phyloP scores from a whole-genome alignment of 2,329 filamentous ascomycete genomes.

The Botryotinia calthae region DNA sequence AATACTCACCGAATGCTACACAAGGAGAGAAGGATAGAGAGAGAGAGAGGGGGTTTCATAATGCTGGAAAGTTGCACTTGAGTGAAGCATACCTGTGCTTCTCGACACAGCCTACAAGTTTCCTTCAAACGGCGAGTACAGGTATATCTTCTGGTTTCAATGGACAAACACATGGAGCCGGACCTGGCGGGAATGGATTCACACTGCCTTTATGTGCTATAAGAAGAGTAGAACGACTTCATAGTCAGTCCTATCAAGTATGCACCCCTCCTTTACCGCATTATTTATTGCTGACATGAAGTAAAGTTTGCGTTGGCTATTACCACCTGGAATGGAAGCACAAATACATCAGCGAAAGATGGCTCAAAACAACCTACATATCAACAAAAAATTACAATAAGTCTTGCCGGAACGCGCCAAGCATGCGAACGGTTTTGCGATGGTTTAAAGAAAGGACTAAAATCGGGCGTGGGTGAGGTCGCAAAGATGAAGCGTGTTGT shows the following conservation, averaged over 20 bases:
- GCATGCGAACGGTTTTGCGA: slow-evolving; percentile 96
- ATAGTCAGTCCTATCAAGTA: slow-evolving; percentile 82
- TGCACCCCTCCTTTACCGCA: slow-evolving; percentile 20
- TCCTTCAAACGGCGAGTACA: slow-evolving; percentile 74
- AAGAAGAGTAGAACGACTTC: slow-evolving; percentile 84
- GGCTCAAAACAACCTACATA: slow-evolving; percentile 44
- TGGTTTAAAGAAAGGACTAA: slow-evolving; percentile 83
- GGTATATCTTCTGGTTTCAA: slow-evolving; percentile 81
- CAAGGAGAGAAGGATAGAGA: slow-evolving; percentile 68
- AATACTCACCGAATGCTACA: slow-evolving; percentile 52
- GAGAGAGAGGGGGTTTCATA: slow-evolving; percentile 73
- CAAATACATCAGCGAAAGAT: slow-evolving; percentile 46
- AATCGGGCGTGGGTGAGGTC: slow-evolving; percentile 84
- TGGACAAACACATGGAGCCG: slow-evolving; percentile 87
- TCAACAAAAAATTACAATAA: slow-evolving; percentile 86
- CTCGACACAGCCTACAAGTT: slow-evolving; percentile 88
- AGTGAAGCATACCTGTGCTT: slow-evolving; percentile 96
- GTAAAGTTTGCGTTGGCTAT: slow-evolving; percentile 81
- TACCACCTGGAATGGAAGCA: slow-evolving; percentile 86
- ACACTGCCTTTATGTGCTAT: slow-evolving; percentile 91
- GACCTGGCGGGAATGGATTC: slow-evolving; percentile 92
- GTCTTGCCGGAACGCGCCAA: slow-evolving; percentile 83
- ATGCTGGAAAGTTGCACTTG: slow-evolving; percentile 87
- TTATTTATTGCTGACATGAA: slow-evolving; percentile 28
- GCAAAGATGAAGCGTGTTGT: slow-evolving; percentile 79